phyloP scores from a whole-genome alignment of 2,329 filamentous ascomycete species.

The Claviceps sp. region DNA sequence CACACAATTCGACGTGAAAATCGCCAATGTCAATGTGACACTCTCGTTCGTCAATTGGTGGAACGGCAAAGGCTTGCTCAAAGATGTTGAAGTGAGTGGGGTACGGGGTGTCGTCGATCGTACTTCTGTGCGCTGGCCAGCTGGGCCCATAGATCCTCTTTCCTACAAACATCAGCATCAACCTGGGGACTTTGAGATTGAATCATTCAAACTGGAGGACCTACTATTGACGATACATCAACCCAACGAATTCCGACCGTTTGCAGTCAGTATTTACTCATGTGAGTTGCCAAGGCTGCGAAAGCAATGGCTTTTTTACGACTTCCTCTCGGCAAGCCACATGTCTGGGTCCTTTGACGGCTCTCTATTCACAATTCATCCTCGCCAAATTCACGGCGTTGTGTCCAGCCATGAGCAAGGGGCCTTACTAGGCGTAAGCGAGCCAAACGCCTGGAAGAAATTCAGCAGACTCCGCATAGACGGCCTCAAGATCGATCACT shows the following conservation, averaged over 20 bases:
- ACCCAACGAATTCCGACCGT: conserved; percentile 81
- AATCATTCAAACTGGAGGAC: conserved; percentile 93
- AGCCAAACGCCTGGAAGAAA: conserved; percentile 79
- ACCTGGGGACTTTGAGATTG: conserved; percentile 91
- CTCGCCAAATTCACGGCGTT: conserved; percentile 74
- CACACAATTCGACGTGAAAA: conserved; percentile 90
- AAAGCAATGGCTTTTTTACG: conserved; percentile 97
- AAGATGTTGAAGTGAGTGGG: conserved; percentile 87
- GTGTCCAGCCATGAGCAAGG: conserved; percentile 46
- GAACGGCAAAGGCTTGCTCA: conserved; percentile 84
- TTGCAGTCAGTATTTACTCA: conserved; percentile 87
- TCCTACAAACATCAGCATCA: conserved; percentile 79
- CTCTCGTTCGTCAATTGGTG: conserved; percentile 98
- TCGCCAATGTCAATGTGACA: conserved; percentile 91
- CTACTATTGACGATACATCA: conserved; percentile 85
- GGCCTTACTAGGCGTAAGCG: conserved; percentile 43
- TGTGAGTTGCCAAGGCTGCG: conserved; percentile 86
- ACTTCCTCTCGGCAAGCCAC: conserved; percentile 87
- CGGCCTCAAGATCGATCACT: conserved; percentile 84
- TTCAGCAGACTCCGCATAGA: conserved; percentile 88
- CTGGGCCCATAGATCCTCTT: conserved; percentile 60
- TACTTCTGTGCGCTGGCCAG: conserved; percentile 60
- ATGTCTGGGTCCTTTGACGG: conserved; percentile 94
- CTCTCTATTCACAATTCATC: conserved; percentile 93
- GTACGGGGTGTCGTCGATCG: conserved; percentile 87